Percentiles rank a stretch among this genome's conserved stretches.
phyloP scores from a whole-genome alignment of 2,329 filamentous ascomycete species.

The Botryotinia calthae region DNA sequence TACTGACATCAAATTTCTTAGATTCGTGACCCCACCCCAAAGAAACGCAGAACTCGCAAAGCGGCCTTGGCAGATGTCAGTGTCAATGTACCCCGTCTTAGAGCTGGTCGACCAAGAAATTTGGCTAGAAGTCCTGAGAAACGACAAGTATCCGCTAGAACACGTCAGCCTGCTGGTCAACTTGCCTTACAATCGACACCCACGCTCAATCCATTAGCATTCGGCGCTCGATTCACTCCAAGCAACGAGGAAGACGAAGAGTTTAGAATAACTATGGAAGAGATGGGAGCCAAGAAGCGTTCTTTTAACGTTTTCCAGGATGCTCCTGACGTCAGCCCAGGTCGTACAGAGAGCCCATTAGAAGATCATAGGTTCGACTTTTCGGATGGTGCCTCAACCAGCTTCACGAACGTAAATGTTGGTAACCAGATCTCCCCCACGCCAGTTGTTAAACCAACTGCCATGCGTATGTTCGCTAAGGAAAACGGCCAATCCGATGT shows the following conservation, averaged over 20 bases:
- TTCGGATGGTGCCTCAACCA: slow-evolving; percentile 28
- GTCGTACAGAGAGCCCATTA: slow-evolving; percentile 36
- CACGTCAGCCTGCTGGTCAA: slow-evolving; percentile 15
- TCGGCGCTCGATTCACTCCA: slow-evolving; percentile 28
- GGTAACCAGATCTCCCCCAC: slow-evolving; percentile 31
- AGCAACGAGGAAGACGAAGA: slow-evolving; percentile 37
- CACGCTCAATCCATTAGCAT: slow-evolving; percentile 31
- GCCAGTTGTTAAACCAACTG: slow-evolving; percentile 28
- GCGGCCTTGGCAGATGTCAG: slow-evolving; percentile 28
- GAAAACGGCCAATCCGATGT: slow-evolving; percentile 30
- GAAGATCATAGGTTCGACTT: slow-evolving; percentile 38
- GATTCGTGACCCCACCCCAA: slow-evolving; percentile 30
- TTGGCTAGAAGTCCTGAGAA: slow-evolving; percentile 26
- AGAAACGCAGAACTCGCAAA: slow-evolving; percentile 35
- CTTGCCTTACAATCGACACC: slow-evolving; percentile 24
- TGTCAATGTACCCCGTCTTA: slow-evolving; percentile 32
- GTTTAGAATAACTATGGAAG: slow-evolving; percentile 35
- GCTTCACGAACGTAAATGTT: slow-evolving; percentile 23
- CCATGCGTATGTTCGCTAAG: slow-evolving; percentile 29
- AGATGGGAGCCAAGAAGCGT: slow-evolving; percentile 33
- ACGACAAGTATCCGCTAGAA: slow-evolving; percentile 19
- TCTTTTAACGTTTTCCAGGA: slow-evolving; percentile 36
- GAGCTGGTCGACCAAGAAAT: slow-evolving; percentile 26
- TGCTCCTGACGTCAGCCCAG: slow-evolving; percentile 33
- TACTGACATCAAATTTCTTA: slow-evolving; percentile 22